Evolutionary conservation across 2,329 filamentous ascomycete genomes (phyloP).

Genomic region (Fusarium buharicum): DNA sequence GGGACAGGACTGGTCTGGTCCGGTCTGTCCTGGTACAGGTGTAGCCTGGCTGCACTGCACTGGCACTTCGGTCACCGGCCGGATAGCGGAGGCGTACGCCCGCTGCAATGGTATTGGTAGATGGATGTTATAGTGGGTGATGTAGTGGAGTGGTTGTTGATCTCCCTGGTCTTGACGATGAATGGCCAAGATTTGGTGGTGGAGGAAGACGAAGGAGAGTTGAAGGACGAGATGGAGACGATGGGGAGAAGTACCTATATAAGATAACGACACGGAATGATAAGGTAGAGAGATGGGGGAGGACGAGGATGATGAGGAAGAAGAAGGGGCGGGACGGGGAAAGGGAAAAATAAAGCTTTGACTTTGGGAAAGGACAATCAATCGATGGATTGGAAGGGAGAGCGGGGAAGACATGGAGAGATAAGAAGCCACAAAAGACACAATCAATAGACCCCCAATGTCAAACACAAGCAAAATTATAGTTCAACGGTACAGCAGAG

Average conservation of each 20-base stretch:
- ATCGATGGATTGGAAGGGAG: conserved; percentile 19
- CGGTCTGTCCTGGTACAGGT: no score
- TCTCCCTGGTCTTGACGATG: conserved; percentile 17
- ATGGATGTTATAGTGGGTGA: conserved; percentile 24
- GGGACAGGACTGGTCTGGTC: conserved; percentile 24
- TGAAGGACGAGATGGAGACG: neutral
- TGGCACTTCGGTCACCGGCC: conserved; percentile 38
- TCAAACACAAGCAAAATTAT: conserved; percentile 18
- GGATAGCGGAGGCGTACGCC: conserved; percentile 38
- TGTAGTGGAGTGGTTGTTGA: conserved; percentile 13
- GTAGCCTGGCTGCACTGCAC: no score
- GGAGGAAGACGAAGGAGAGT: neutral
- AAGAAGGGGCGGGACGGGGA: conserved; percentile 4
- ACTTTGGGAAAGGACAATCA: conserved; percentile 22
- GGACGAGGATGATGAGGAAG: no score
- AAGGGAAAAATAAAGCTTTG: neutral
- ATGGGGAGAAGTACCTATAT: neutral
- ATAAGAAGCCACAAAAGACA: conserved; percentile 32
- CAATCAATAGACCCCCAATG: conserved; percentile 4
- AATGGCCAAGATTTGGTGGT: no score
- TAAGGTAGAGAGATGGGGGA: neutral
- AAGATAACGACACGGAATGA: conserved; percentile 2
- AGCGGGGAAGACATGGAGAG: conserved; percentile 21
- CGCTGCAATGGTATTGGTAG: conserved; percentile 30
- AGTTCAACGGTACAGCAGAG: conserved; percentile 3